Evolutionary conservation across 1,284 basidiomycete genomes (phyloP), one percentile per base, ranked within the genome.

Genomic region (Pterulicium gracile): DNA sequence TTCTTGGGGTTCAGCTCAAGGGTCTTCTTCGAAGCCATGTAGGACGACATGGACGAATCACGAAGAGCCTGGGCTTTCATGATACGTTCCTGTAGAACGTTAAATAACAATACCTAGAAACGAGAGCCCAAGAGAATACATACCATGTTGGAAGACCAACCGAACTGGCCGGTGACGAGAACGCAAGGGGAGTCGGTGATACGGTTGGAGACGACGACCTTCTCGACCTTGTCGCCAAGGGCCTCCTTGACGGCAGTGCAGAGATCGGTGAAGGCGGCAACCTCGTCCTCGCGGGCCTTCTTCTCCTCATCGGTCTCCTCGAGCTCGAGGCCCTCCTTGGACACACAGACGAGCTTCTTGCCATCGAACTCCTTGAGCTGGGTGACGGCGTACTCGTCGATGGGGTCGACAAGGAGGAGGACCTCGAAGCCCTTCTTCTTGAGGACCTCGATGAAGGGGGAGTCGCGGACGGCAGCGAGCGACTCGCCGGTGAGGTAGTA

Each of bases 361-460:
- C 89, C 88, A 53, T 98, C 95, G 60, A 97, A 98, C 77, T 98
- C 95, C 80, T 98, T 98, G 68, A 98, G 82, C 68, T 98, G 94
- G 24, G 92, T 96, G 63, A 96, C 83, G 52, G 92, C 92, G 62
- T 95, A 96, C 72, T 96, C 93, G 65, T 97, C 93, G 61, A 96
- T 96, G 62, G 95, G 96, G 77, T 98, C 95, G 56, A 94, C 90
- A 57, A 98, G 87, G 58, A 98, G 84, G 44, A 98, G 78, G 50
- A 98, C 93, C 71, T 98, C 95, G 67, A 98, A 98, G 73, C 90
- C 90, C 81, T 94, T 98, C 88, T 94, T 95, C 87, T 97, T 98
- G 67, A 98, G 86, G 47, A 94, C 88, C 73, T 98, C 95, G 51
- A 98, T 82, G 94, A 98, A 98, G 32, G 95, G 95, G 49, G 95